Evolutionary conservation across 345 rosid genomes (phyloP), one percentile per base, ranked within the genome.

Genomic region (Anastatica hierochuntica): DNA sequence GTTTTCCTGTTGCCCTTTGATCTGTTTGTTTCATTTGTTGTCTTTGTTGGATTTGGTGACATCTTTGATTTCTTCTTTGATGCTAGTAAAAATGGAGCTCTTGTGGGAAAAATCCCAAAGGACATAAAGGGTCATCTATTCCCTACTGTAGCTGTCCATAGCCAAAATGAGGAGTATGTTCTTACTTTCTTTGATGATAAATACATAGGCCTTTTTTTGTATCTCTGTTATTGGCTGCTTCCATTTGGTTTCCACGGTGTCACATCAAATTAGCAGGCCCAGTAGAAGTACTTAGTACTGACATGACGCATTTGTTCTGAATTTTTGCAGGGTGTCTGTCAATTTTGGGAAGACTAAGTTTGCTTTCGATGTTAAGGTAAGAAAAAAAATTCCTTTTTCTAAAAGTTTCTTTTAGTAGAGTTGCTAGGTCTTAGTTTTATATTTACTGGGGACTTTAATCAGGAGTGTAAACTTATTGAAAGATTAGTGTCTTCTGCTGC

Each of bases 91-190:
- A 88, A 88, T 62, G 89, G 89, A 58, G 47, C 66, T 4, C 9
- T 88, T 19, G 86, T 92, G 20, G 90, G 98, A 43, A 58, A 84
- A 8, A 75, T 75, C 43, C 35, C 56, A 62, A 83, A 85, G 77
- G 83, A 80, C 33, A 72, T 88, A 60, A 81, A 74, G 61, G 82
- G 86, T 58, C 72, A 83, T 58, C 69, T 88, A 42, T 83, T 78
- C 68, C 98, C 98, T 37, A 92, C 98, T 6, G 62, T 85, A 77
- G 80, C 90, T 67, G 95, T 92, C 71, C 90, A 92, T 67, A 92
- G 97, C 78, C 97, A 72, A 73, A 79, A 85, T 47, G 95, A 92
- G 73, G 98, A 92, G 97, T 92, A 88, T 62, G 95, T 67, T 39
- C 40, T 56, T 33, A 24, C 48, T 65, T 50, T 58, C 42, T 13